phyloP scores from a whole-genome alignment of 352 stramenopile species.

The Globisporangium orthogonon region DNA sequence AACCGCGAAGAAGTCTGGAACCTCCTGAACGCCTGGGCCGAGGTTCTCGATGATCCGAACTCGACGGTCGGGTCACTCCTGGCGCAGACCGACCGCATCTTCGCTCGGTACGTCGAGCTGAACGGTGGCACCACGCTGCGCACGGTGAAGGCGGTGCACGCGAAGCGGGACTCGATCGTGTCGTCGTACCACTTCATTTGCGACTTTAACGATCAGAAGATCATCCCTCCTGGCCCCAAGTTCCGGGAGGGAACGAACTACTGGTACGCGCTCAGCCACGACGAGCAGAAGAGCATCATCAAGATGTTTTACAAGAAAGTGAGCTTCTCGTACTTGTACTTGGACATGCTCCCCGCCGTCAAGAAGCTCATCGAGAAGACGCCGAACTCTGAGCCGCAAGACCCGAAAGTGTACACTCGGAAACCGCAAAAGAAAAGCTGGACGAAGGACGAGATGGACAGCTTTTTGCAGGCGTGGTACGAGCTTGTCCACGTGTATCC shows the following conservation, averaged over 20 bases:
- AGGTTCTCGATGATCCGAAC: slow-evolving; percentile 2
- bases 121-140: slow-evolving; percentile 1
- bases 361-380: slow-evolving; percentile 7
- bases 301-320: slow-evolving; percentile 9
- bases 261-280: slow-evolving; percentile 8
- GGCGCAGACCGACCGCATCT: slow-evolving; percentile 9
- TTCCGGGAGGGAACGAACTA: slow-evolving; percentile 1
- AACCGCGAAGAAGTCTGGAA: slow-evolving; percentile 9
- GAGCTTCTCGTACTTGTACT: slow-evolving; percentile 14
- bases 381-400: background rate
- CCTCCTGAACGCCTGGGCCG: slow-evolving; percentile 5
- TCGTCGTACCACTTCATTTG: slow-evolving; percentile 10
- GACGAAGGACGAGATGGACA: slow-evolving; percentile 5
- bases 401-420: background rate
- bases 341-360: slow-evolving; percentile 8
- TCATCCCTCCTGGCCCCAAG: background rate
- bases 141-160: slow-evolving; percentile 10
- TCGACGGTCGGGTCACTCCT: slow-evolving; percentile 1
- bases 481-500: slow-evolving; percentile 2
- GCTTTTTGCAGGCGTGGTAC: slow-evolving; percentile 9
- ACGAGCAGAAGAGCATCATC: slow-evolving; percentile 8
- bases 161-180: slow-evolving; percentile 11
- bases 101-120: slow-evolving; percentile 4
- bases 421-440: slow-evolving; percentile 10
- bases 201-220: slow-evolving; percentile 8